phyloP scores from a whole-genome alignment of 140 eudicot genomes.

The Senecio squalidus region DNA sequence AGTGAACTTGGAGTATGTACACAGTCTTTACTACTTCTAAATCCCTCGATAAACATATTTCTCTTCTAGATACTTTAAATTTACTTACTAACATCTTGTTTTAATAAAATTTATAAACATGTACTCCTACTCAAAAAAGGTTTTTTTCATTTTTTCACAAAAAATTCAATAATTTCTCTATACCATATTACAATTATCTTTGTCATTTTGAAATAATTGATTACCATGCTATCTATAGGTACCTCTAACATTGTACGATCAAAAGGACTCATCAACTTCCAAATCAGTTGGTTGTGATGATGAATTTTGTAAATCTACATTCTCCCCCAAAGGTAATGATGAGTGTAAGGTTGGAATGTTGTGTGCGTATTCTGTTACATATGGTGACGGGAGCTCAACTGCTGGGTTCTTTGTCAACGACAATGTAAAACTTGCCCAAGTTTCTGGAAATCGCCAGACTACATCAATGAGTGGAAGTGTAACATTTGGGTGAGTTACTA shows the following conservation, averaged over 20 bases:
- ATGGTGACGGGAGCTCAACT: constrained; percentile 91
- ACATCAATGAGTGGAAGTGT: constrained; percentile 50
- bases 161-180: too few relatives aligned
- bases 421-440: constrained; percentile 36
- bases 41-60: too few relatives aligned
- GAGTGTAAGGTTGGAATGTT: constrained; percentile 54
- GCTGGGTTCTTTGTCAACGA: constrained; percentile 74
- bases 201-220: not conserved
- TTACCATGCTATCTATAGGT: constrained; percentile 28
- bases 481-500: constrained; percentile 67
- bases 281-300: constrained; percentile 53
- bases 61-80: not conserved
- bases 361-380: constrained; percentile 65
- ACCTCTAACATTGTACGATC: constrained; percentile 46
- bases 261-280: constrained; percentile 58
- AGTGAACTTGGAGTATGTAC: constrained; percentile 76
- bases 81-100: not conserved
- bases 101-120: too few relatives aligned
- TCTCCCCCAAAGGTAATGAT: constrained; percentile 21
- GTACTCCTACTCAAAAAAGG: too few relatives aligned
- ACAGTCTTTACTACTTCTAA: not conserved
- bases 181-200: not conserved
- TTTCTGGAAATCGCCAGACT: constrained; percentile 54
- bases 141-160: not conserved
- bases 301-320: constrained; percentile 43